Evolutionary conservation across 164 flowering plant genomes (phyloP), one percentile per base, ranked within the genome.

Genomic region (Pachysandra terminalis): DNA sequence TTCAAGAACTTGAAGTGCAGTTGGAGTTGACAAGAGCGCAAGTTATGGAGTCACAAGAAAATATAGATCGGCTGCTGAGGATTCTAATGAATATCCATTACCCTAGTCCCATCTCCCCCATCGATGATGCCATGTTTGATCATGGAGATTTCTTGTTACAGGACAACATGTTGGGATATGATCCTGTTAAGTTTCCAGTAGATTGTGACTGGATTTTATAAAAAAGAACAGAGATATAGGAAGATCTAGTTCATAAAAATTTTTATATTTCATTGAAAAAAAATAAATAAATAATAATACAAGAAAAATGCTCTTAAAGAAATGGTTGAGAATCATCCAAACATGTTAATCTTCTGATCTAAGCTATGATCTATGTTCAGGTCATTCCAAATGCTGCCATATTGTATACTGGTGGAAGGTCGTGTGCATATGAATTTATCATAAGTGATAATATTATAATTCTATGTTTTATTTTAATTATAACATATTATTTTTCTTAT

Each of bases 41-140:
- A 59, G 45, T 59, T 28, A 24, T 24, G n/a, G 73, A 61, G 61
- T 19, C 65, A 40, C 74, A 72, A 56, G 67, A 40, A 26, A 73
- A 75, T 26, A 68, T 56, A 67, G 71, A 81, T 60, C 65, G 75
- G 48, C 55, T 80, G 28, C 15, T 72, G 62, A 72, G 75, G 56
- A 45, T 73, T 64, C 66, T 74, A n/a, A 63, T 51, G 66, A 67
- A 74, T 56, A 28, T 61, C 55, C 59, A 62, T 55, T 56, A 55
- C 17, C 63, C 21, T 51, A 23, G 27, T 56, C 73, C 49, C 17
- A 25, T 19, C n/a, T 63, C 72, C 22, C 40, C 58, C 61, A 16
- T 58, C 12, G 32, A 65, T 32, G 61, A 66, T 27, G 27, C 54
- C 1, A 14, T 54, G 14, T 49, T 68, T 7, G 66, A 68, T 63